Evolutionary conservation across 1,139 yeast genomes (phyloP), one percentile per base, ranked within the genome.

Genomic region (Blastobotrys serpentis): DNA sequence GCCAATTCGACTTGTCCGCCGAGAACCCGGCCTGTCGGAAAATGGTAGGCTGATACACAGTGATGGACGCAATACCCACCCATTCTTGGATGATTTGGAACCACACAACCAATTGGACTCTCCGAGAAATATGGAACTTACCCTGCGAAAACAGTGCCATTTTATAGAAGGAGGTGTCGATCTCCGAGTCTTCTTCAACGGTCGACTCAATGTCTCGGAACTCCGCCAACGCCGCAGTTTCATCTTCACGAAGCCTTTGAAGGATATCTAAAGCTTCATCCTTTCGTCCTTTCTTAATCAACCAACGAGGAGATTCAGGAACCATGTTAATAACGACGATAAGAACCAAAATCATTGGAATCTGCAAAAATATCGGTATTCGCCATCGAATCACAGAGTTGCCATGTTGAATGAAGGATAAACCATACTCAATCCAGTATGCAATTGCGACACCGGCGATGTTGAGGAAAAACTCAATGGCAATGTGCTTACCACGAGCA

Each of bases 351-450:
- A 60, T 34, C 16, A 66, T 63, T 41, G 66, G 65, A 2, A 64
- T 56, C 54, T 67, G 66, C 43, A 61, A 54, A 5, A 62, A 66
- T 40, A 61, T 60, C 21, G 64, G 67, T 54, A 61, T 55, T 33
- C 68, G 52, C 67, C 67, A 62, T 26, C 62, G 59, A 34, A 60
- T 53, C 2, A 53, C 55, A 22, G 52, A 47, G 25, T 51, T 43
- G 5, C 55, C 54, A 8, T 49, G 38, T 42, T 56, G 61, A 49
- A 78, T 78, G 58, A 78, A 84, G 2, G 84, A 78, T 43, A 84
- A 73, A 17, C 90, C 92, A 61, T 80, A 85, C 61, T 83, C 89
- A 53, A 82, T 69, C 92, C 92, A 85, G 70, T 84, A 84, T n/a
- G 89, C 86, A 62, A 84, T 71, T 62, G 79, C 75, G 39, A 86